Conservation (phyloP, 139 green algal genomes). For the Gonium pectorale region DNA sequence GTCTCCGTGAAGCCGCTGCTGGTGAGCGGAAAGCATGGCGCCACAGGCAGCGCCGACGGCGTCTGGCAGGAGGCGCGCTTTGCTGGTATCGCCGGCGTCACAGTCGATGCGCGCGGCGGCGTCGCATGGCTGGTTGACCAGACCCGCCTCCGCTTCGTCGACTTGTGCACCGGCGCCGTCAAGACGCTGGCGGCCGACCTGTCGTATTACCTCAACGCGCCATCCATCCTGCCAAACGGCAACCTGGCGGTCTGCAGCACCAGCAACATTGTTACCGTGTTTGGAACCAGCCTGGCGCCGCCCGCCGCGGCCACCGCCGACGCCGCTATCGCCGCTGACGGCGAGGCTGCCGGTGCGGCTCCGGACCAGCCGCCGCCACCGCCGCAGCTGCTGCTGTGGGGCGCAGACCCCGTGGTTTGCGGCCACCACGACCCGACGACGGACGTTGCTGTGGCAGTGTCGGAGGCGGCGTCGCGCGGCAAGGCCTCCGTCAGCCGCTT, state of each 20-base stretch:
- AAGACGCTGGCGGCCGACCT: not conserved
- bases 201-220: not conserved
- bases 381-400: not conserved
- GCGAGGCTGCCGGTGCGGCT: not conserved
- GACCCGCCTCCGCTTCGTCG: not conserved
- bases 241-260: not conserved
- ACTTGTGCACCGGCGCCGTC: not conserved
- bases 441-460: not conserved
- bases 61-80: not conserved
- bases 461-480: not conserved
- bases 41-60: not conserved
- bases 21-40: not conserved
- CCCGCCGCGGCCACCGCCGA: not conserved
- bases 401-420: not conserved
- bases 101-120: not conserved
- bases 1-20: not conserved
- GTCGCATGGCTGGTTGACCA: not conserved
- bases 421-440: not conserved
- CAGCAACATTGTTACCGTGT: not conserved
- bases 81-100: not conserved
- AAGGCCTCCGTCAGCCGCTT: too few species aligned
- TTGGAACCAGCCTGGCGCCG: not conserved
- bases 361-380: not conserved
- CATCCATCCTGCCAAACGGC: not conserved
- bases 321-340: not conserved